Conservation (phyloP, 495 filamentous ascomycete genomes). For the Podospora sp. region DNA sequence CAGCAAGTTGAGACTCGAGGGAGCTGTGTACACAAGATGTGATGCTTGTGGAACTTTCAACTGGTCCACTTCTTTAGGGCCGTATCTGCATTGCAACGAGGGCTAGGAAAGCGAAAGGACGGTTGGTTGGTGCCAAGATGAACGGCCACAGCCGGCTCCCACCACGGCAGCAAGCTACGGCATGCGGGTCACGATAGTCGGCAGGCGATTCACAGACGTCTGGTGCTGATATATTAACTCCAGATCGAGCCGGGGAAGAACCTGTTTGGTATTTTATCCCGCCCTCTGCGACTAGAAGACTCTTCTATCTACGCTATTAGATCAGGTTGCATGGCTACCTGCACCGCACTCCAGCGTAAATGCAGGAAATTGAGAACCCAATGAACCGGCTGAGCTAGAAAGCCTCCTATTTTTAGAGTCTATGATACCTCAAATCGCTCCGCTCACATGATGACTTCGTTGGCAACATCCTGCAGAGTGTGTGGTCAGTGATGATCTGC, state of each 20-base stretch:
- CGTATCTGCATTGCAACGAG: too few relatives aligned
- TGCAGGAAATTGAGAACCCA: conserved; percentile 5
- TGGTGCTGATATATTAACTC: neutral
- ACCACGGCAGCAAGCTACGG: too few relatives aligned
- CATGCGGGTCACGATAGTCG: too few relatives aligned
- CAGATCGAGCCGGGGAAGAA: neutral
- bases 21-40: too few relatives aligned
- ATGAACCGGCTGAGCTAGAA: neutral
- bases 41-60: too few relatives aligned
- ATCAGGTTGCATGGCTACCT: neutral
- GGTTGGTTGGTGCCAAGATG: too few relatives aligned
- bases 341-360: conserved; percentile 1
- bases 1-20: too few relatives aligned
- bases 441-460: conserved; percentile 93
- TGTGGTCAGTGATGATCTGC: neutral
- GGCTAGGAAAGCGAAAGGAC: too few relatives aligned
- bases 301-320: conserved; percentile 9
- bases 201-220: too few relatives aligned
- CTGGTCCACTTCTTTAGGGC: too few relatives aligned
- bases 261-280: neutral
- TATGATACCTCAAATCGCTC: neutral
- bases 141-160: too few relatives aligned
- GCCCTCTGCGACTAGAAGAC: neutral
- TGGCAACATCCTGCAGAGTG: conserved; percentile 46
- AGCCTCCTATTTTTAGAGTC: neutral